Evolutionary conservation across 768 basidiomycete genomes (phyloP).

Genomic region (Punctularia strigosozonata): DNA sequence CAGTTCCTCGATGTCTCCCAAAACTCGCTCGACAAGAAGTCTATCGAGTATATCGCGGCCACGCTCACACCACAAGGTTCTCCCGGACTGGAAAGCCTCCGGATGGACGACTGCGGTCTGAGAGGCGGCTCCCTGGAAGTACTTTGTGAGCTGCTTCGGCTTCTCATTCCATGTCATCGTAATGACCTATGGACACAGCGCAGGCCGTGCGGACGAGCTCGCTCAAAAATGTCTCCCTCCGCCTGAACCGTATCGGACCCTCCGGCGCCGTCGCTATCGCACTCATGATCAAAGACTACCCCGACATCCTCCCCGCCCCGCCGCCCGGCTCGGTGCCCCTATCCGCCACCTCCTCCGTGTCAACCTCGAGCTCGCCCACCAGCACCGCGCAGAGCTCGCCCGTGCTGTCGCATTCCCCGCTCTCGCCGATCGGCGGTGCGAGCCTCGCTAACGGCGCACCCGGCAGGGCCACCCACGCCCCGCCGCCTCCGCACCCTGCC

Average conservation of each 20-base stretch:
- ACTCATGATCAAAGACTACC: conserved; percentile 94
- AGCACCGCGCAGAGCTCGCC: conserved; percentile 13
- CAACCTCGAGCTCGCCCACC: conserved; percentile 17
- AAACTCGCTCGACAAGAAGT: conserved; percentile 72
- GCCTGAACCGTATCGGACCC: conserved; percentile 77
- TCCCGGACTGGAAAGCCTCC: conserved; percentile 60
- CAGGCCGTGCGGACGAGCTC: conserved; percentile 76
- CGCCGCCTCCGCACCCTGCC: conserved; percentile 15
- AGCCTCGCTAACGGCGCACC: conserved; percentile 12
- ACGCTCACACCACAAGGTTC: conserved; percentile 46
- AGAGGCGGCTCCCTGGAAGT: conserved; percentile 66
- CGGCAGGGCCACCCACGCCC: no score
- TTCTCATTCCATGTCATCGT: conserved; percentile 2
- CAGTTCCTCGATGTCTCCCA: conserved; percentile 89
- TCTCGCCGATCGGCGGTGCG: background rate
- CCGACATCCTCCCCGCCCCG: conserved; percentile 47
- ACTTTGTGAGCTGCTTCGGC: conserved; percentile 43
- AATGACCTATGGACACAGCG: no score
- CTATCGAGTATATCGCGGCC: conserved; percentile 70
- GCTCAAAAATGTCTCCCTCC: conserved; percentile 79
- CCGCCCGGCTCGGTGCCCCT: conserved; percentile 12
- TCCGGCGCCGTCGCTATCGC: conserved; percentile 87
- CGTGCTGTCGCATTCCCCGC: background rate
- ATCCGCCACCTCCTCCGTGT: conserved; percentile 22
- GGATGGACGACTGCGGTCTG: conserved; percentile 79